Evolutionary conservation across 1,284 basidiomycete genomes (phyloP), one percentile per base, ranked within the genome.

Genomic region (Cutaneotrichosporon sp.): DNA sequence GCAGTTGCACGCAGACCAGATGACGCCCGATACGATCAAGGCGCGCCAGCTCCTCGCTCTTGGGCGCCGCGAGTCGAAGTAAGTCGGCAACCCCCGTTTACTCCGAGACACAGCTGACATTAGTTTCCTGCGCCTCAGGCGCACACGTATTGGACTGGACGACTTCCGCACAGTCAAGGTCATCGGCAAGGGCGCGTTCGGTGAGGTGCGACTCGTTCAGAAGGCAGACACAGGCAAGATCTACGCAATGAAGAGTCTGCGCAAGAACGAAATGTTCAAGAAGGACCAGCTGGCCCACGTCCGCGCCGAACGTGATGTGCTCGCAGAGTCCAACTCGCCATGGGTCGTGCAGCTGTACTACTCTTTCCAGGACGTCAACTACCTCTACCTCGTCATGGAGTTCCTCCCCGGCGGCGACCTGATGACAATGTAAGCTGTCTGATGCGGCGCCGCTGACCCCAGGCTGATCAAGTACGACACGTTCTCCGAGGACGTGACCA

Each of bases 401-500:
- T 98, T 97, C 78, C 79, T 98, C 50, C 93, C 94, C 26, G 94
- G 94, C 41, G 94, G 94, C 20, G 94, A 98, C 75, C 79, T 98
- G 57, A 97, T 98, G 94, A 82, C 75, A 16, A 75, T 77, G 75
- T 77, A 38, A 63, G 71, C 22, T 19, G 10, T 1, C 10, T 14
- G 10, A n/a, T 34, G 5, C 4, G 16, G 20, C 14, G 43, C 51
- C 27, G 42, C 44, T 41, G 24, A 39, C 19, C 2, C 86, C 32
- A 98, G 97, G 94, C 80, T 98, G 61, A 98, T 98, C 86, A 97
- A 97, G 76, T 97, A 98, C 76, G 94, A 98, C 74, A 90, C 94
- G 1, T 98, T 98, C 77, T 91, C 90, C 9, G 94, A 98, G 74
- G 94, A 98, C 70, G 94, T 98, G 33, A 96, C 92, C 29, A 85